These are phyloP conservation scores for Mallotus repandus DNA, from an alignment of 441 rosid species.

Conservation along the genomic window DNA sequence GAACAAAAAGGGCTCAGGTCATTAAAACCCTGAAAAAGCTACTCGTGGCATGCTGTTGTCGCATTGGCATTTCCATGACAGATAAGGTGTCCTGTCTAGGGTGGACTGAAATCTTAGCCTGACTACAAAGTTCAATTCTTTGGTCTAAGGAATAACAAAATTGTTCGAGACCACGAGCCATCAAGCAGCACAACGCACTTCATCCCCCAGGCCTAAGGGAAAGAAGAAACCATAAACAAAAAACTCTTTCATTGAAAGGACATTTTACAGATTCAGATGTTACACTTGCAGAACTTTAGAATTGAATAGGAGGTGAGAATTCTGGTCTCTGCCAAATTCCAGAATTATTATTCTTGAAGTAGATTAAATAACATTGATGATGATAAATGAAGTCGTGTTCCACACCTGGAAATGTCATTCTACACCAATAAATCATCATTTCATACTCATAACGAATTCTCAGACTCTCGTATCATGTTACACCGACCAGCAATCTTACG, in stretches of 20 bases:
- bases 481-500: constrained; percentile 60
- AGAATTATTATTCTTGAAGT: neutral
- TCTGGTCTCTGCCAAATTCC: neutral
- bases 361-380: neutral
- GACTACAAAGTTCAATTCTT: neutral
- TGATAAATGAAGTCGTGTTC: neutral
- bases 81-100: neutral
- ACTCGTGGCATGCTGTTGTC: too few species aligned
- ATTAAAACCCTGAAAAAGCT: too few species aligned
- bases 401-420: neutral
- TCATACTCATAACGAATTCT: constrained; percentile 20
- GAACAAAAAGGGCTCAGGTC: neutral
- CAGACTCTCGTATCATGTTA: constrained; percentile 52
- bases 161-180: neutral
- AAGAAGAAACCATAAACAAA: neutral
- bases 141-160: neutral
- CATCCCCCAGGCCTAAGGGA: neutral
- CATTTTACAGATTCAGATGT: neutral
- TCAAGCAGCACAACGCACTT: neutral
- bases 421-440: neutral
- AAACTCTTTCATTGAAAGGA: neutral
- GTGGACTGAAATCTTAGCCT: neutral
- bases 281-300: neutral
- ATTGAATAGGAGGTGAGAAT: neutral
- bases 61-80: too few species aligned